Evolutionary conservation across 2,329 filamentous ascomycete species (phyloP).

Genomic region (Sclerotiophoma versabilis): DNA sequence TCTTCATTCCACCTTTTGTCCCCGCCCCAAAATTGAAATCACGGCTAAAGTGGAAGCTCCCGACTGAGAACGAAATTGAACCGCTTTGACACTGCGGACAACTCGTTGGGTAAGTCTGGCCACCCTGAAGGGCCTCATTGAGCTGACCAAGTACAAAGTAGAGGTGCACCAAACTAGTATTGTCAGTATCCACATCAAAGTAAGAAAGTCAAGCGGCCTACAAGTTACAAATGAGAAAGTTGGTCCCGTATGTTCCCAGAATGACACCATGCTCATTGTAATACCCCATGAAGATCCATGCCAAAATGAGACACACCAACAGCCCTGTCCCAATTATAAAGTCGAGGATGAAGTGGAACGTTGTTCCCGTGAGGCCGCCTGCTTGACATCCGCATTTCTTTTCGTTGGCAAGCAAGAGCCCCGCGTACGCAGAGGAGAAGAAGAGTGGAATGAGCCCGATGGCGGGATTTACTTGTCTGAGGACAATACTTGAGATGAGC

Average conservation of each 20-base stretch:
- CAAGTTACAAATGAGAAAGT: conserved; percentile 40
- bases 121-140: conserved; percentile 21
- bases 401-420: conserved; percentile 34
- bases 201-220: conserved; percentile 11
- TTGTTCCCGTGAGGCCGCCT: conserved; percentile 34
- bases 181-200: not conserved
- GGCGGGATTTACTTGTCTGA: conserved; percentile 33
- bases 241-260: conserved; percentile 38
- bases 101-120: conserved; percentile 22
- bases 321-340: conserved; percentile 27
- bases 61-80: conserved; percentile 21
- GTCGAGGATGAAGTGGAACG: conserved; percentile 36
- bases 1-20: not conserved
- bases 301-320: conserved; percentile 34
- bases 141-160: conserved; percentile 33
- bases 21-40: conserved; percentile 9
- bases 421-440: conserved; percentile 33
- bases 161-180: conserved; percentile 30
- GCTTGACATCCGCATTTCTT: conserved; percentile 33
- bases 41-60: conserved; percentile 13
- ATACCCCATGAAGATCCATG: conserved; percentile 28
- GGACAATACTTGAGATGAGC: conserved; percentile 34
- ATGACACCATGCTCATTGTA: conserved; percentile 12
- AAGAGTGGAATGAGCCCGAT: conserved; percentile 40
- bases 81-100: conserved; percentile 38